Conservation (phyloP, 192 early-diverging fungal genomes). For the Pilobolus umbonatus region DNA sequence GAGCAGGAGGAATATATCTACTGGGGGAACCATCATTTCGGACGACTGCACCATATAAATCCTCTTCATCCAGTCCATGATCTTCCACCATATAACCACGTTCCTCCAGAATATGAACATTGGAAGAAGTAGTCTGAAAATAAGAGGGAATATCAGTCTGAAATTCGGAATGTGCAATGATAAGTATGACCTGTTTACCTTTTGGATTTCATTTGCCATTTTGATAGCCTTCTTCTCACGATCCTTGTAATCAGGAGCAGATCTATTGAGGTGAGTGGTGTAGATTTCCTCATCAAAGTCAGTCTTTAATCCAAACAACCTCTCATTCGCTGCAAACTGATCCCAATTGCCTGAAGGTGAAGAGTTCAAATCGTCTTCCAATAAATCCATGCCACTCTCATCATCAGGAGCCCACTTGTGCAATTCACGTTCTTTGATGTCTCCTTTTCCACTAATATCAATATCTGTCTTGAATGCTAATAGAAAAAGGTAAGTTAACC, state of each 20-base stretch:
- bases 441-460: conserved; percentile 70
- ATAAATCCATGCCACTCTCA: conserved; percentile 21
- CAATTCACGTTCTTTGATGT: conserved; percentile 74
- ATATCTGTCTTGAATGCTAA: conserved; percentile 84
- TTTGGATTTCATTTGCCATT: conserved; percentile 88
- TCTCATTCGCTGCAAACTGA: conserved; percentile 93
- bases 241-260: conserved; percentile 77
- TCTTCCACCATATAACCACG: conserved; percentile 63
- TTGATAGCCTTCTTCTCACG: conserved; percentile 84
- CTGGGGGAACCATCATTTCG: conserved; percentile 62
- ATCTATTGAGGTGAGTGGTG: conserved; percentile 87
- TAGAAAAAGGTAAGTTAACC: neutral
- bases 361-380: conserved; percentile 17
- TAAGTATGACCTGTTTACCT: conserved; percentile 26
- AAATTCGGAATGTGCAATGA: no score
- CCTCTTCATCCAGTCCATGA: conserved; percentile 84
- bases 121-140: conserved; percentile 55
- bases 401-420: conserved; percentile 79
- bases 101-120: conserved; percentile 90
- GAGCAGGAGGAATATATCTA: conserved; percentile 84
- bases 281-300: conserved; percentile 97
- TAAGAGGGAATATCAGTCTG: no score
- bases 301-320: conserved; percentile 89
- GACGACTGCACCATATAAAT: conserved; percentile 78
- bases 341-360: conserved; percentile 68